Evolutionary conservation across 345 rosid species (phyloP).

Genomic region (Streptanthus diversifolius): DNA sequence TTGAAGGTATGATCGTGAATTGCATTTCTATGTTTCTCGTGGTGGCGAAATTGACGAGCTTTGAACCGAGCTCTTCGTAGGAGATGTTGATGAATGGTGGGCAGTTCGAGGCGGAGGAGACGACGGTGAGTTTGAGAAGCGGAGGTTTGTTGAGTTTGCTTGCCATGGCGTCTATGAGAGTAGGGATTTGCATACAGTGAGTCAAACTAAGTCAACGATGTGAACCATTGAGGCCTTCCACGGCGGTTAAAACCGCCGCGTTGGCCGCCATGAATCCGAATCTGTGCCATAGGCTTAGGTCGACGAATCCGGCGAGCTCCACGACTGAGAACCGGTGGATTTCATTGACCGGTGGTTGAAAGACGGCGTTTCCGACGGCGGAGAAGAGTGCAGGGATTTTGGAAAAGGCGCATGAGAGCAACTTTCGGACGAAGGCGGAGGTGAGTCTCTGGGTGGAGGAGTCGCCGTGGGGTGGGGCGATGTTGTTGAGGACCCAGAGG

Average conservation of each 20-base stretch:
- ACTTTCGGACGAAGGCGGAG: slow-evolving; percentile 73
- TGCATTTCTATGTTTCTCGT: slow-evolving; percentile 65
- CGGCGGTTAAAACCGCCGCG: slow-evolving; percentile 69
- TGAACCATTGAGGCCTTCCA: slow-evolving; percentile 76
- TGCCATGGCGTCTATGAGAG: slow-evolving; percentile 74
- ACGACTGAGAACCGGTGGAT: slow-evolving; percentile 72
- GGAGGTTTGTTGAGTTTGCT: slow-evolving; percentile 48
- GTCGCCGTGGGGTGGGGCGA: slow-evolving; percentile 74
- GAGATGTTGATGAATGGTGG: slow-evolving; percentile 52
- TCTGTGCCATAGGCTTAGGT: slow-evolving; percentile 92
- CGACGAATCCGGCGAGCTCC: slow-evolving; percentile 79
- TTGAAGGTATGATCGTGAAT: slow-evolving; percentile 52
- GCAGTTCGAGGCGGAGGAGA: slow-evolving; percentile 44
- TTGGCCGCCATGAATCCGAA: slow-evolving; percentile 93
- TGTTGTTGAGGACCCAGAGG: slow-evolving; percentile 90
- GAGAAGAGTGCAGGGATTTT: slow-evolving; percentile 53
- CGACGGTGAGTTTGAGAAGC: slow-evolving; percentile 70
- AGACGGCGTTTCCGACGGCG: slow-evolving; percentile 16
- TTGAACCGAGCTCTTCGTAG: slow-evolving; percentile 65
- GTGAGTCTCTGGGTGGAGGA: slow-evolving; percentile 77
- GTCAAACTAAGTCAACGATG: slow-evolving; percentile 78
- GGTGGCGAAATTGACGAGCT: slow-evolving; percentile 68
- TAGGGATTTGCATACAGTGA: slow-evolving; percentile 98
- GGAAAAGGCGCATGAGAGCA: slow-evolving; percentile 67
- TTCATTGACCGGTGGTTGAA: slow-evolving; percentile 21